phyloP scores from a whole-genome alignment of 2,329 filamentous ascomycete genomes.

The Clarireedia hainanense region DNA sequence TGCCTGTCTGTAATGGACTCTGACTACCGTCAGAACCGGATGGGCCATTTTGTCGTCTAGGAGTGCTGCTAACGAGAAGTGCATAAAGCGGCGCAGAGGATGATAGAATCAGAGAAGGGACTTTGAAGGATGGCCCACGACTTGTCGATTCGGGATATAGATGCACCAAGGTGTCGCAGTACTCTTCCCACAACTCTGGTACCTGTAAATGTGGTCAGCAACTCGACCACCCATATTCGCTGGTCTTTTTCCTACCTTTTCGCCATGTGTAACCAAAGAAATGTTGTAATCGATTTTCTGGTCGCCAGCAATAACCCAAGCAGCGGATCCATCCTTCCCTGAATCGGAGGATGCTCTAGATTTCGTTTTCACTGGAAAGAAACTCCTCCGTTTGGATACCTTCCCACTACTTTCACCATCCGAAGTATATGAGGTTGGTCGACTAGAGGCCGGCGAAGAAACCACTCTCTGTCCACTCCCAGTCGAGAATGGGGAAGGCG shows the following conservation, averaged over 20 bases:
- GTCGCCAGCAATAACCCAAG: conserved; percentile 7
- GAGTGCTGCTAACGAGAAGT: conserved; percentile 10
- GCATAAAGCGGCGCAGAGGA: neutral
- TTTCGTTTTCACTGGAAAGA: neutral
- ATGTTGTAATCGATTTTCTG: conserved; percentile 10
- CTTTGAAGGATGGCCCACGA: conserved; percentile 51
- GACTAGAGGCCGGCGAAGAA: conserved; percentile 6
- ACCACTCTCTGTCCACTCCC: conserved; percentile 1
- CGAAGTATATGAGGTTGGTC: conserved; percentile 5
- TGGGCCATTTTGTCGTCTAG: conserved; percentile 18
- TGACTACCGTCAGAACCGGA: conserved; percentile 37
- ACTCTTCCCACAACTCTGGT: conserved; percentile 58
- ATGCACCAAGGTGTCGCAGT: conserved; percentile 49
- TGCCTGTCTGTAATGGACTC: conserved; percentile 31
- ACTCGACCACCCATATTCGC: neutral
- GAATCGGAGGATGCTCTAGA: conserved; percentile 2
- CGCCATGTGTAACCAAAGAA: neutral
- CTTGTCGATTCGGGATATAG: conserved; percentile 44
- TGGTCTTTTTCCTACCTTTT: conserved; percentile 1
- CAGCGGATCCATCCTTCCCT: conserved; percentile 1
- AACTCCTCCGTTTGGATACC: conserved; percentile 4
- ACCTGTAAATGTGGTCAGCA: conserved; percentile 37
- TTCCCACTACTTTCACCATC: conserved; percentile 2
- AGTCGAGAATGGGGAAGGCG: neutral
- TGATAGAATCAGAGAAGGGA: conserved; percentile 27